A percentile compares a stretch with the other conserved stretches of the same genome.
Conservation (phyloP, 495 filamentous ascomycete genomes). For the Penicillium bialowiezense region DNA sequence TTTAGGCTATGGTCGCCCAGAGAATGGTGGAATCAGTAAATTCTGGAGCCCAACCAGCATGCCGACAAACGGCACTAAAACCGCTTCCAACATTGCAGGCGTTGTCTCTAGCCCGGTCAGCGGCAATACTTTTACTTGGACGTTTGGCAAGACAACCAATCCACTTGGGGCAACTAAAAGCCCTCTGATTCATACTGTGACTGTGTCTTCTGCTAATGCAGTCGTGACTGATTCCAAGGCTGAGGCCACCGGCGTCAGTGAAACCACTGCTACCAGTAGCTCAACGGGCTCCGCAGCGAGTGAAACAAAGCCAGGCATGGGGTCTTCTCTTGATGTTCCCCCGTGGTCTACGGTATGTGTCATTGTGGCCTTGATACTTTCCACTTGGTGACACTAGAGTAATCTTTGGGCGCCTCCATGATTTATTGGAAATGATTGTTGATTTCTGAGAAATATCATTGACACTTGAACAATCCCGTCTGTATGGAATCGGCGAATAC, state of each 20-base stretch:
- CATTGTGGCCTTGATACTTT: not conserved
- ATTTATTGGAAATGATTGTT: too few species aligned
- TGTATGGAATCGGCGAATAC: too few species aligned
- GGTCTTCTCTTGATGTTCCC: not conserved
- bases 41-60: conserved; percentile 10
- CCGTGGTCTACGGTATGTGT: not conserved
- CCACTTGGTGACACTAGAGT: not conserved
- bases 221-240: not conserved
- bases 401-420: too few species aligned
- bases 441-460: too few species aligned
- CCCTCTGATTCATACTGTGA: conserved; percentile 4
- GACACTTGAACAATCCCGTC: too few species aligned
- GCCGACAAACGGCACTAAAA: conserved; percentile 15
- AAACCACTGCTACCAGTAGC: not conserved
- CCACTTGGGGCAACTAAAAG: not conserved
- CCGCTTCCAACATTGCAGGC: conserved; percentile 9
- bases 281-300: not conserved
- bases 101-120: conserved; percentile 13
- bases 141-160: not conserved
- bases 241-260: not conserved
- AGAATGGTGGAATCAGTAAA: conserved; percentile 6
- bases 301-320: not conserved
- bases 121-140: conserved; percentile 19
- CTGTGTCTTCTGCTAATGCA: conserved; percentile 2
- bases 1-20: conserved; percentile 8